Conservation (phyloP, 2,329 filamentous ascomycete species). For the Penicillium sp. region DNA sequence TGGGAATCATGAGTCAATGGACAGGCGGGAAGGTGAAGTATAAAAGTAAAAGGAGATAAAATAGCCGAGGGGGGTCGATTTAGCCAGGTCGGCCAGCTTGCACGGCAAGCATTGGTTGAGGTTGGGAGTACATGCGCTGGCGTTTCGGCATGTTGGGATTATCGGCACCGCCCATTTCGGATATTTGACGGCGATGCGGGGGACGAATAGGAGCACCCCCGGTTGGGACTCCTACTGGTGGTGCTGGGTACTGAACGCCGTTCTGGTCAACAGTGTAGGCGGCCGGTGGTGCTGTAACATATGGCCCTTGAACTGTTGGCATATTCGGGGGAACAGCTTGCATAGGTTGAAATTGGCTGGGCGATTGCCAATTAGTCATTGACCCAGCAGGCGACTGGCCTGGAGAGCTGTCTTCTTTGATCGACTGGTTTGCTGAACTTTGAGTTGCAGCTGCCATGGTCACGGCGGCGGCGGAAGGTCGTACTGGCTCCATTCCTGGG, state of each 20-base stretch:
- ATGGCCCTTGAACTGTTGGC: conserved; percentile 43
- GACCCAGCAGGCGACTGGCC: conserved; percentile 59
- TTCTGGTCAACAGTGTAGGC: conserved; percentile 42
- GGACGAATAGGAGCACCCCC: conserved; percentile 30
- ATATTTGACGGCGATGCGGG: conserved; percentile 58
- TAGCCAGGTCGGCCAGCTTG: conserved; percentile 45
- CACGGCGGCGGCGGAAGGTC: conserved; percentile 36
- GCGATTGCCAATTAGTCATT: conserved; percentile 63
- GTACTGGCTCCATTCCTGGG: conserved; percentile 48
- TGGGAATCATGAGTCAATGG: conserved; percentile 28
- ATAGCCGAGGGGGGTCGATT: neutral
- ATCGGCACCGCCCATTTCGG: conserved; percentile 58
- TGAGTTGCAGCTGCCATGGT: conserved; percentile 45
- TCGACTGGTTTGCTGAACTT: conserved; percentile 52
- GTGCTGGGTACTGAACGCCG: conserved; percentile 40
- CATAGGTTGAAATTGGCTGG: conserved; percentile 57
- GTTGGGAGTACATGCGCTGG: conserved; percentile 56
- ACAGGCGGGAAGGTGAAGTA: conserved; percentile 16
- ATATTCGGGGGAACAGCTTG: conserved; percentile 54
- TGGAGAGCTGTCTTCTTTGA: conserved; percentile 64
- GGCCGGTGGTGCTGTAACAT: conserved; percentile 39
- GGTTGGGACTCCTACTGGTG: conserved; percentile 36
- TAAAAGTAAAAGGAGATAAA: neutral
- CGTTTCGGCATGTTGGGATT: conserved; percentile 55
- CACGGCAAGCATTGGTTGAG: conserved; percentile 49